A percentile compares a stretch with the other conserved stretches of the same genome.
phyloP scores from a whole-genome alignment of 2,329 filamentous ascomycete species.

The Daldinia sp. region DNA sequence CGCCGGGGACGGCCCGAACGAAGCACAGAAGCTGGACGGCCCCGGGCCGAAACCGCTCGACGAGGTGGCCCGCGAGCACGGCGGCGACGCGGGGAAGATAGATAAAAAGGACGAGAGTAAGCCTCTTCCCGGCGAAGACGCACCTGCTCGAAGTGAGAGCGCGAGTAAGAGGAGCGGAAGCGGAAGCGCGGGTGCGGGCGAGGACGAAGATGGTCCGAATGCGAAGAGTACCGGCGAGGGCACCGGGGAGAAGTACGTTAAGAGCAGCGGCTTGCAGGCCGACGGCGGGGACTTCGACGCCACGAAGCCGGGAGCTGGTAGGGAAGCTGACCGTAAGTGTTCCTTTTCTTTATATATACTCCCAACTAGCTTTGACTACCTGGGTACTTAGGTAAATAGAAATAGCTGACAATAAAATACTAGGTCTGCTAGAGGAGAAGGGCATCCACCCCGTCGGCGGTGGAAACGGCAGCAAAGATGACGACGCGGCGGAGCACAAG shows the following conservation, averaged over 20 bases:
- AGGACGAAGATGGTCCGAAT: constrained; percentile 43
- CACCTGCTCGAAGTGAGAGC: constrained; percentile 52
- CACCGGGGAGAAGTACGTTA: constrained; percentile 69
- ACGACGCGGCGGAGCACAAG: constrained; percentile 38
- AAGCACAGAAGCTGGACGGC: constrained; percentile 54
- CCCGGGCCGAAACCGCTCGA: constrained; percentile 60
- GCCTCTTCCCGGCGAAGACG: constrained; percentile 3
- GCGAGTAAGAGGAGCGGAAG: constrained; percentile 48
- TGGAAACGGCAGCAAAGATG: constrained; percentile 40
- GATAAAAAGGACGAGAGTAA: constrained; percentile 4
- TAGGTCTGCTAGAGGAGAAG: constrained; percentile 67
- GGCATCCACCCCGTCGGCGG: constrained; percentile 55
- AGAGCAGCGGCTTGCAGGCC: constrained; percentile 68
- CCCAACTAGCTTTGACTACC: background rate
- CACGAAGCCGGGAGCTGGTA: constrained; percentile 71
- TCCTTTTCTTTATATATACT: no score
- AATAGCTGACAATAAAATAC: constrained; percentile 22
- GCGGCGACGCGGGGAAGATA: constrained; percentile 48
- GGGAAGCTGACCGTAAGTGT: constrained; percentile 72
- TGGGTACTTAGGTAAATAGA: background rate
- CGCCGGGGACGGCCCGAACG: constrained; percentile 50
- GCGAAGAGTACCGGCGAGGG: constrained; percentile 57
- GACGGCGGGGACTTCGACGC: constrained; percentile 78
- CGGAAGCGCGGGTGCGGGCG: constrained; percentile 27
- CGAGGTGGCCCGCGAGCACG: constrained; percentile 48